phyloP scores from a whole-genome alignment of 2,329 filamentous ascomycete species.

The Xylariaceae sp. region DNA sequence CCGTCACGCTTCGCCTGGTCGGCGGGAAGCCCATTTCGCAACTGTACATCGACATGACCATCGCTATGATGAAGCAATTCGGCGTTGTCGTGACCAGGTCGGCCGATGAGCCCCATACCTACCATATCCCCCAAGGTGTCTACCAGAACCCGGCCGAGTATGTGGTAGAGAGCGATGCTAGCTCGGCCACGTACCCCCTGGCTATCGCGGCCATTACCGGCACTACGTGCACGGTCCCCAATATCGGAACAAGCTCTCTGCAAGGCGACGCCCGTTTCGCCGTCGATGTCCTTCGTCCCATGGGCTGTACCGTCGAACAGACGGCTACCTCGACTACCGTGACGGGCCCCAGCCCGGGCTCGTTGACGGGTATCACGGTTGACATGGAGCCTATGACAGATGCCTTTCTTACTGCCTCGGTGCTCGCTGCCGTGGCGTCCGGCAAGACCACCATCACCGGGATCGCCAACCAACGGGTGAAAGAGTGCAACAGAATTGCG shows the following conservation, averaged over 20 bases:
- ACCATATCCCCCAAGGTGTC: constrained; percentile 79
- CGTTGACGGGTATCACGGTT: constrained; percentile 68
- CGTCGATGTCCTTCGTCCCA: constrained; percentile 79
- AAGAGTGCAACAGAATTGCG: constrained; percentile 93
- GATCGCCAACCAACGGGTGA: constrained; percentile 96
- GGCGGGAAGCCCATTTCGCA: constrained; percentile 98
- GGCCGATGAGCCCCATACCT: constrained; percentile 76
- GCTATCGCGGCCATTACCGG: constrained; percentile 93
- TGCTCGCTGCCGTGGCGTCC: constrained; percentile 81
- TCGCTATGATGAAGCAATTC: constrained; percentile 93
- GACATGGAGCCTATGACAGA: constrained; percentile 99
- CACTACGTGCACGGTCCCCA: constrained; percentile 91
- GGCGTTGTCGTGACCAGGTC: constrained; percentile 77
- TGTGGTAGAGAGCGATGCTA: constrained; percentile 92
- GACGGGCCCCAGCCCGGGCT: constrained; percentile 72
- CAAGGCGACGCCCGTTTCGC: constrained; percentile 96
- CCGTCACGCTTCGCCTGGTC: constrained; percentile 82
- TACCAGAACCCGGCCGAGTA: constrained; percentile 86
- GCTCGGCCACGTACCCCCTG: constrained; percentile 92
- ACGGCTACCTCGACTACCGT: constrained; percentile 84
- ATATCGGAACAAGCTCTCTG: constrained; percentile 86
- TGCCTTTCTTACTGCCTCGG: constrained; percentile 91
- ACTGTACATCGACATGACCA: constrained; percentile 97
- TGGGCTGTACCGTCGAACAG: constrained; percentile 90
- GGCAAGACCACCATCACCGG: constrained; percentile 83